Conservation (phyloP, 78 protist species). For the Dictyostelium capitatum region DNA sequence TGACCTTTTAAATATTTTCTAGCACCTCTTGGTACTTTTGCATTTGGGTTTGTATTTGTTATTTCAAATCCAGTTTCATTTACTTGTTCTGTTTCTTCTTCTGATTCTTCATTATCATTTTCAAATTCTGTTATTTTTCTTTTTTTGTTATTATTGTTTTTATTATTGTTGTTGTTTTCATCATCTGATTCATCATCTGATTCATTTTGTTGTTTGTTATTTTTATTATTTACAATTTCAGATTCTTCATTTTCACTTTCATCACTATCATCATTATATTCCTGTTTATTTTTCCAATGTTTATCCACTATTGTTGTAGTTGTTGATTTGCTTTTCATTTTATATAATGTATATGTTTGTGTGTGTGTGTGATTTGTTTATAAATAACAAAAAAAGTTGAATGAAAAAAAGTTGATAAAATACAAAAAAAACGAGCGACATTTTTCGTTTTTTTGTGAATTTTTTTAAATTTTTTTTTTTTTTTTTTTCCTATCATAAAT, state of each 20-base stretch:
- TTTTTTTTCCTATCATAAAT: too few relatives aligned
- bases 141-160: conserved; percentile 20
- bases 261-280: not conserved
- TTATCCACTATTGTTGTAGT: not conserved
- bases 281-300: conserved; percentile 34
- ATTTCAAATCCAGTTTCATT: not conserved
- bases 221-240: not conserved
- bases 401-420: too few relatives aligned
- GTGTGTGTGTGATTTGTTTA: not conserved
- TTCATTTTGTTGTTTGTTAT: not conserved
- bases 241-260: not conserved
- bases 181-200: not conserved
- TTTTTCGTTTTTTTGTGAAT: not conserved
- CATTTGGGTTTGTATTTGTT: not conserved
- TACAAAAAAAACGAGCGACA: too few relatives aligned
- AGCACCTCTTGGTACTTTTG: conserved; percentile 65
- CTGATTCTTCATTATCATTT: conserved; percentile 17
- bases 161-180: not conserved
- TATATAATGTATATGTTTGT: not conserved
- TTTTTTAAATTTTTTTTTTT: not conserved
- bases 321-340: too few relatives aligned
- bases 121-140: conserved; percentile 48
- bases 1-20: conserved; percentile 57
- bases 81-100: conserved; percentile 10
- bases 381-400: too few relatives aligned